phyloP scores from a whole-genome alignment of 305 asterid genomes.

The Solanum hybrid region DNA sequence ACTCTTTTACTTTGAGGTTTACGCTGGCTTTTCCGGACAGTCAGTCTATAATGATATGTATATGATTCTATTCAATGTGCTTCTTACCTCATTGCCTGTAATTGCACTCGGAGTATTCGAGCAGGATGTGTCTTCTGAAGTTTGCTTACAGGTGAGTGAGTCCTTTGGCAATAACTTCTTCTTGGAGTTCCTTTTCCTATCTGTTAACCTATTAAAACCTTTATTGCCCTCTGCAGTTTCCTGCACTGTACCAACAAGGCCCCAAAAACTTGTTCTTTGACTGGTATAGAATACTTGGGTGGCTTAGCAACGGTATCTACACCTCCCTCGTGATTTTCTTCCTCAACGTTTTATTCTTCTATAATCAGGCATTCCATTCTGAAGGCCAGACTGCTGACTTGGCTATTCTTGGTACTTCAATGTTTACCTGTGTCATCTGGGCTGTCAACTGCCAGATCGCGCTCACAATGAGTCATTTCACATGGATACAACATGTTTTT shows the following conservation, averaged over 20 bases:
- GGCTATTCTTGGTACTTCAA: constrained; percentile 59
- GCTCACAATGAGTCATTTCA: constrained; percentile 65
- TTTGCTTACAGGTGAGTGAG: constrained; percentile 70
- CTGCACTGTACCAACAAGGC: constrained; percentile 87
- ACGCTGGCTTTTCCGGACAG: constrained; percentile 79
- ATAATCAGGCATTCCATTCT: constrained; percentile 63
- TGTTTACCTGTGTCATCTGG: constrained; percentile 82
- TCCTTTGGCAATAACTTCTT: background rate
- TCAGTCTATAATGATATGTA: constrained; percentile 80
- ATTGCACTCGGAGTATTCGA: constrained; percentile 85
- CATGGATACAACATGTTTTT: constrained; percentile 59
- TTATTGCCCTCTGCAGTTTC: constrained; percentile 46
- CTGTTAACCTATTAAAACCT: constrained; percentile 6
- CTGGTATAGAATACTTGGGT: constrained; percentile 69
- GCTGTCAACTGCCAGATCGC: constrained; percentile 78
- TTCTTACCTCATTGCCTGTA: constrained; percentile 86
- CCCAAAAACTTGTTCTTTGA: constrained; percentile 63
- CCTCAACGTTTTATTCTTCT: constrained; percentile 44
- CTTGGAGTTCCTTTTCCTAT: background rate
- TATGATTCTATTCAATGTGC: constrained; percentile 84
- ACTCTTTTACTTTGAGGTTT: constrained; percentile 75
- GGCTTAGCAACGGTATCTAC: constrained; percentile 73
- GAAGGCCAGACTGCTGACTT: constrained; percentile 72
- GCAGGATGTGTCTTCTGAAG: constrained; percentile 80
- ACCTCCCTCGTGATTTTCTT: constrained; percentile 54